Conservation (phyloP, 495 filamentous ascomycete genomes). For the Pseudoneurospora amorphoporcata region DNA sequence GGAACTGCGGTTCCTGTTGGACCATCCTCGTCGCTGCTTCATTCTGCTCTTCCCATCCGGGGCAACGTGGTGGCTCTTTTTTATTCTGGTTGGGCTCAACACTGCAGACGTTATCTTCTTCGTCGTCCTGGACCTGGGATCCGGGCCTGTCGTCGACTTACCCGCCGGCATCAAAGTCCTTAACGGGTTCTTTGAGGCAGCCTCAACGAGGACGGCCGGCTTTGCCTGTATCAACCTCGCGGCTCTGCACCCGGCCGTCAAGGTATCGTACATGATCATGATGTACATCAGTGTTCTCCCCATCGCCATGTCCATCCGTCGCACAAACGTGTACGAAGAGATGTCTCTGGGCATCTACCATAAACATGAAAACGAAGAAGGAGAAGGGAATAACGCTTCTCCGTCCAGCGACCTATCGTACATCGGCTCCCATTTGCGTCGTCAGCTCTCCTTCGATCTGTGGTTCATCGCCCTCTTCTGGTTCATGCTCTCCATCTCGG, state of each 20-base stretch:
- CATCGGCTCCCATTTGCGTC: conserved; percentile 75
- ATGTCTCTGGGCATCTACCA: conserved; percentile 76
- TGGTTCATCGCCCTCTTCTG: conserved; percentile 88
- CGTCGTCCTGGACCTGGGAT: conserved; percentile 75
- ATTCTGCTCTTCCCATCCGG: conserved; percentile 80
- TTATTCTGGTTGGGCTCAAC: conserved; percentile 73
- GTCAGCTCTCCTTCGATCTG: conserved; percentile 85
- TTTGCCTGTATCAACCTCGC: conserved; percentile 71
- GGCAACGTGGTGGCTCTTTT: conserved; percentile 95
- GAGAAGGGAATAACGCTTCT: conserved; percentile 29
- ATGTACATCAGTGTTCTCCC: conserved; percentile 99
- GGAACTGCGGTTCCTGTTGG: conserved; percentile 79
- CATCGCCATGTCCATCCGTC: conserved; percentile 84
- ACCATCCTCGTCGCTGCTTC: conserved; percentile 91
- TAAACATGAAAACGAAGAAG: conserved; percentile 26
- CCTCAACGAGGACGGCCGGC: conserved; percentile 77
- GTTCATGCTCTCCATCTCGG: conserved; percentile 79
- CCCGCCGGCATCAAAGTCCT: conserved; percentile 63
- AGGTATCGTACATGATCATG: conserved; percentile 94
- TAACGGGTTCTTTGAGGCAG: conserved; percentile 80
- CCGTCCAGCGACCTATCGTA: conserved; percentile 53
- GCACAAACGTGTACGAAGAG: conserved; percentile 96
- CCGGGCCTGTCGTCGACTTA: conserved; percentile 47
- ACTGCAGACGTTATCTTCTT: conserved; percentile 78
- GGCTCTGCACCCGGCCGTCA: conserved; percentile 75